Percentiles rank a stretch among this genome's conserved stretches.
phyloP scores from a whole-genome alignment of 352 stramenopile species.

The Thalassiosira livingstoniorum region DNA sequence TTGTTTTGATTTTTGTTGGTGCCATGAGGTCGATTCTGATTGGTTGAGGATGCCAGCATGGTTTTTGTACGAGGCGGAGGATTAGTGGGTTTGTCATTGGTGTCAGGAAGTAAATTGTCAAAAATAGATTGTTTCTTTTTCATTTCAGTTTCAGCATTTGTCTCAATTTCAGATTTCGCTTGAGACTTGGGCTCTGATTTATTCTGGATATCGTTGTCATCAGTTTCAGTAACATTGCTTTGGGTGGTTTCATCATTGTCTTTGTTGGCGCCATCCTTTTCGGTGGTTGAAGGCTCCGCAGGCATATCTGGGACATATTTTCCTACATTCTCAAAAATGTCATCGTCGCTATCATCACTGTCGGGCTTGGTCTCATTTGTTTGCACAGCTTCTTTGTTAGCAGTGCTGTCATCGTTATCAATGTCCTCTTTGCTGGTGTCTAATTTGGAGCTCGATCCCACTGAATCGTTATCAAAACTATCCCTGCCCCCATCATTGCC shows the following conservation, averaged over 20 bases:
- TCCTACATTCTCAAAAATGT: conserved; percentile 76
- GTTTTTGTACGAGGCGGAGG: neutral
- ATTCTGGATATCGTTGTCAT: too few relatives aligned
- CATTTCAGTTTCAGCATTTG: too few relatives aligned
- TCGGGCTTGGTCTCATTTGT: conserved; percentile 6
- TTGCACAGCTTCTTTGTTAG: neutral
- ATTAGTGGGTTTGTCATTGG: neutral
- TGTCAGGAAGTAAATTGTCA: conserved; percentile 41
- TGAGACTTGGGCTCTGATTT: too few relatives aligned
- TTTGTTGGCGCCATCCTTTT: conserved; percentile 8
- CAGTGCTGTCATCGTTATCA: neutral
- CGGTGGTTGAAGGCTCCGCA: neutral
- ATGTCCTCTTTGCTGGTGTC: too few relatives aligned
- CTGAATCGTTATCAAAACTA: too few relatives aligned
- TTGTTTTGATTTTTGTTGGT: conserved; percentile 17
- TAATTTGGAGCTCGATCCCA: too few relatives aligned
- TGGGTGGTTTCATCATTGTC: neutral
- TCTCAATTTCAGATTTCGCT: too few relatives aligned
- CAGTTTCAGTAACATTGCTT: too few relatives aligned
- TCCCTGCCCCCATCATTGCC: too few relatives aligned
- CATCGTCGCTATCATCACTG: conserved; percentile 69
- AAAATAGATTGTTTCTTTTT: conserved; percentile 55
- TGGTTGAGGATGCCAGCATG: neutral
- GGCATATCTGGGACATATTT: conserved; percentile 48
- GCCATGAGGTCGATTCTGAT: too few relatives aligned